Base-by-base conservation (phyloP, 192 early-diverging fungal genomes). In the Borealophlyctis nickersoniae region DNA sequence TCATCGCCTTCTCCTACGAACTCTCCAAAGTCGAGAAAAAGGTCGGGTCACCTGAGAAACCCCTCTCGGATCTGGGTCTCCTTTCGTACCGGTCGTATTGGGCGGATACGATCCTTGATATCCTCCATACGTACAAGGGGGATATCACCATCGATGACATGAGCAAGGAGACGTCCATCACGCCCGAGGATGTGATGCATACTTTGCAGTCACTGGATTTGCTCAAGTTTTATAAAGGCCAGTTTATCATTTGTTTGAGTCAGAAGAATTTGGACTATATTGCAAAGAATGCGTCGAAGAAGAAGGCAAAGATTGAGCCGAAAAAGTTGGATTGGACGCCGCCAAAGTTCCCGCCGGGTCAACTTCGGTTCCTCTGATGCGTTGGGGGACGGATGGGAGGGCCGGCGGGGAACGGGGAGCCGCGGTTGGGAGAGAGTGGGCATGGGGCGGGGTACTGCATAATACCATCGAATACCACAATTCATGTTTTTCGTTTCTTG, bases 1-100 rank as follows among this genome's bases (percentile, higher is more conserved):
- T 99, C 59, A 99, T 99, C 58, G 82, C 86, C 35, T 99, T 99
- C 61, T 94, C 91, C n/a, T 99, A 99, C 66, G 92, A 94, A 75
- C 82, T 99, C 49, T 95, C 93, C 29, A 91, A 92, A 66, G 87
- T 89, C 5, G 97, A 99, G 74, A 90, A 90, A 34, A 90, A 92
- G 66, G 75, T 91, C 3, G 97, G 97, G 27, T 95, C 93, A 22
- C 97, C 97, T 0, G 97, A 99, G 58, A 99, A 99, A 52, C 97
- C 97, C 7, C 77, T 99, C 2, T 99, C 97, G 0, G 97, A 99
- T 74, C 80, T 99, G 60, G 97, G 95, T 0, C 75, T 98, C 34
- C 62, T 98, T 32, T 91, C 89, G 13, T 99, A 99, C 70, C 91
- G 95, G 31, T 89, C 93, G 2, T 99, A 91, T 78, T 99, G 97